Conservation (phyloP, 345 rosid genomes). For the Cardamine resedifolia region DNA sequence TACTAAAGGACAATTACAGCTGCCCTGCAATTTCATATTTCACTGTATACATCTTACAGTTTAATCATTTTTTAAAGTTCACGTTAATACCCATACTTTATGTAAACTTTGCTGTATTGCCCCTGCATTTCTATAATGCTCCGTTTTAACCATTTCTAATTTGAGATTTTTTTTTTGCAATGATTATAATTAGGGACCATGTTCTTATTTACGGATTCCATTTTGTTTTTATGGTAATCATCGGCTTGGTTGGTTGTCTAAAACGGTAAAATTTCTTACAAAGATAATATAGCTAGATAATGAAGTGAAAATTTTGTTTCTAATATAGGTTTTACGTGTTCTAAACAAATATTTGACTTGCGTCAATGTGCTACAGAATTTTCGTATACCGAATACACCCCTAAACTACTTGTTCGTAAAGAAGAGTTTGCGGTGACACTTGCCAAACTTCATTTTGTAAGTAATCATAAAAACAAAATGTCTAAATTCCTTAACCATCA, state of each 20-base stretch:
- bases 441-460: conserved; percentile 18
- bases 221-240: not conserved
- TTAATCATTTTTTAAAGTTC: not conserved
- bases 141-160: not conserved
- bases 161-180: not conserved
- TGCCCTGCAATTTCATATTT: conserved; percentile 31
- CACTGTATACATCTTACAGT: conserved; percentile 16
- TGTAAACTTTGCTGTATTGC: not conserved
- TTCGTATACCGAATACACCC: not conserved
- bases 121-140: not conserved
- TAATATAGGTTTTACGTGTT: conserved; percentile 25
- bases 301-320: not conserved
- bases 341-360: conserved; percentile 14
- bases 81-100: conserved; percentile 25
- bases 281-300: not conserved
- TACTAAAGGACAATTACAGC: conserved; percentile 37
- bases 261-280: not conserved
- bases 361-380: not conserved
- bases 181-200: not conserved
- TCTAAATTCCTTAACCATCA: conserved; percentile 26
- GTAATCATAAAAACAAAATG: conserved; percentile 13
- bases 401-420: not conserved
- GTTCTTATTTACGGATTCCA: not conserved
- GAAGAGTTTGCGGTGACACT: conserved; percentile 17
- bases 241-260: not conserved